These are phyloP conservation scores for Pleoardoris graminearum DNA, from an alignment of 2,329 filamentous ascomycete species.

Conservation along the genomic window DNA sequence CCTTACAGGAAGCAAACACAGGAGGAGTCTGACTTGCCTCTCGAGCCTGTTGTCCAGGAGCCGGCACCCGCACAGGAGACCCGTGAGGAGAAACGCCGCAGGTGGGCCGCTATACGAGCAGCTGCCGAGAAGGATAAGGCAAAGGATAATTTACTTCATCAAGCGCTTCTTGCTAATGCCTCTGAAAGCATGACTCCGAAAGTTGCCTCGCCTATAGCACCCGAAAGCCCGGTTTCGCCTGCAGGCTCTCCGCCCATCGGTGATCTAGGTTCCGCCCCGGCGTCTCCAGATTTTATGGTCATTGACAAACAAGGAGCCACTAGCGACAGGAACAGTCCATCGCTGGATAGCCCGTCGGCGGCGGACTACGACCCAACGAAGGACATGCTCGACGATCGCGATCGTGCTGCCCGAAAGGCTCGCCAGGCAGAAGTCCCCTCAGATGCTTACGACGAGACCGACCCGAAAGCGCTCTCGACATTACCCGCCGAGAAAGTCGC, in stretches of 20 bases:
- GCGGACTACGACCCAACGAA: slow-evolving; percentile 88
- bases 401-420: slow-evolving; percentile 66
- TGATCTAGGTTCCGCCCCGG: slow-evolving; percentile 43
- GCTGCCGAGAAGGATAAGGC: slow-evolving; percentile 54
- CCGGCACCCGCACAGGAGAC: slow-evolving; percentile 35
- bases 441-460: slow-evolving; percentile 62
- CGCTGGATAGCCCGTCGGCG: slow-evolving; percentile 76
- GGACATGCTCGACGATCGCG: slow-evolving; percentile 84
- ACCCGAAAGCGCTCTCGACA: slow-evolving; percentile 57
- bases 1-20: slow-evolving; percentile 19
- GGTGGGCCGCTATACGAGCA: slow-evolving; percentile 38
- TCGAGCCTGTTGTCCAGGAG: slow-evolving; percentile 22
- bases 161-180: slow-evolving; percentile 68
- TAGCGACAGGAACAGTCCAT: slow-evolving; percentile 37
- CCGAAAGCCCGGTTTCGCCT: slow-evolving; percentile 41
- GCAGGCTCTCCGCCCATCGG: slow-evolving; percentile 44
- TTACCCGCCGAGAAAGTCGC: slow-evolving; percentile 47
- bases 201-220: slow-evolving; percentile 46
- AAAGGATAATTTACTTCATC: slow-evolving; percentile 66
- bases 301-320: slow-evolving; percentile 48
- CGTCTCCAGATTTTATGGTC: slow-evolving; percentile 45
- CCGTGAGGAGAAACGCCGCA: slow-evolving; percentile 38
- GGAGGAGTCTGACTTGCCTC: slow-evolving; percentile 24
- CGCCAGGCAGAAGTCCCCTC: slow-evolving; percentile 45
- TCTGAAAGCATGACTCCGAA: slow-evolving; percentile 60